These are phyloP conservation scores for Echinochloa phyllopogon DNA, from an alignment of 176 grass and related monocot species.

Conservation along the genomic window DNA sequence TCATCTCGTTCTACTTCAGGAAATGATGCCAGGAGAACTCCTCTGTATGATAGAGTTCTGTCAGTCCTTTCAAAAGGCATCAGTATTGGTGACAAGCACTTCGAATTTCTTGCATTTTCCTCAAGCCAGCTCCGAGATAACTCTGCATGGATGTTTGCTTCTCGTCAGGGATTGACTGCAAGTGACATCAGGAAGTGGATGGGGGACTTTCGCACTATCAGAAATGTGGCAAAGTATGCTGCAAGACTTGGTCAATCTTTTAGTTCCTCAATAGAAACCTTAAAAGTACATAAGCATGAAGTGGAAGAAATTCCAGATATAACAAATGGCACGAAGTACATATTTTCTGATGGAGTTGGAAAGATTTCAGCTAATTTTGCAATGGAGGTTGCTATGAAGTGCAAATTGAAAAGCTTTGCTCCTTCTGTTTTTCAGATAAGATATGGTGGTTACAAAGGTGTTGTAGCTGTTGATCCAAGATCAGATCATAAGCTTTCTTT, in stretches of 20 bases:
- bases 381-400: constrained; percentile 69
- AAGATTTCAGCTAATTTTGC: constrained; percentile 88
- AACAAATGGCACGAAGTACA: constrained; percentile 53
- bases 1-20: constrained; percentile 55
- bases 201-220: constrained; percentile 72
- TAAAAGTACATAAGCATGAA: constrained; percentile 58
- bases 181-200: constrained; percentile 78
- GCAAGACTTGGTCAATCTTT: constrained; percentile 93
- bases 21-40: constrained; percentile 48
- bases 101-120: constrained; percentile 96
- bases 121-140: constrained; percentile 94
- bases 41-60: constrained; percentile 71
- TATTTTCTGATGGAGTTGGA: constrained; percentile 95
- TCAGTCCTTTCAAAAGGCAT: constrained; percentile 78
- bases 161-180: constrained; percentile 55
- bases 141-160: constrained; percentile 96
- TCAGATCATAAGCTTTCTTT: constrained; percentile 76
- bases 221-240: constrained; percentile 96
- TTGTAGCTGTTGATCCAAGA: constrained; percentile 74
- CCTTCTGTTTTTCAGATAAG: constrained; percentile 95
- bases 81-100: constrained; percentile 73
- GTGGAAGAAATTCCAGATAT: constrained; percentile 79
- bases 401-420: constrained; percentile 60
- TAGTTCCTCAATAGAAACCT: constrained; percentile 83
- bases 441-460: constrained; percentile 90